Conservation (phyloP, 2,329 filamentous ascomycete genomes). For the Colletotrichum sp. region DNA sequence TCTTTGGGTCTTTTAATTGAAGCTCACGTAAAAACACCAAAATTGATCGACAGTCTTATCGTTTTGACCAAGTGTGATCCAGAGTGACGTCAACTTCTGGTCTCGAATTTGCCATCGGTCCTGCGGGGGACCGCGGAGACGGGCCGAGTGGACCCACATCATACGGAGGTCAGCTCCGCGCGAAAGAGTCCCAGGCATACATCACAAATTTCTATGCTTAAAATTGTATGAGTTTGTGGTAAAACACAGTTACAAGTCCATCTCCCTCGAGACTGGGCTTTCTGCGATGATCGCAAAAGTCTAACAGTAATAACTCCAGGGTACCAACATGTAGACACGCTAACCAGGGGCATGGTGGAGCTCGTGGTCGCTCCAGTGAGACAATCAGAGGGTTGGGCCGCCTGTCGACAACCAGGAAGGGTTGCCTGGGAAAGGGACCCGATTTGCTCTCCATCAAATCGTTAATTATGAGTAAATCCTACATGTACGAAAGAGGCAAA, state of each 20-base stretch:
- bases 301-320: background rate
- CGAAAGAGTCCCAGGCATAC: background rate
- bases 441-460: background rate
- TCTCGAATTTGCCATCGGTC: background rate
- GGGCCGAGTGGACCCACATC: background rate
- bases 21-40: background rate
- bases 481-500: background rate
- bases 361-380: background rate
- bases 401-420: background rate
- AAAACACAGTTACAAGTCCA: background rate
- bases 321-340: background rate
- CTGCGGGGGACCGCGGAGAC: background rate
- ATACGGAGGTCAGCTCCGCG: background rate
- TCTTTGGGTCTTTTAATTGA: background rate
- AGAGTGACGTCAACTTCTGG: background rate
- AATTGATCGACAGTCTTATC: background rate
- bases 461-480: background rate
- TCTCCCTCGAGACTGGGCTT: background rate
- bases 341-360: background rate
- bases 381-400: background rate
- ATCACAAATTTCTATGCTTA: background rate
- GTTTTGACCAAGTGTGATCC: background rate
- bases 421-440: background rate
- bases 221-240: background rate
- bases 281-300: background rate